Conservation (phyloP, 2,329 filamentous ascomycete species). For the Pseudopyricularia javanii region DNA sequence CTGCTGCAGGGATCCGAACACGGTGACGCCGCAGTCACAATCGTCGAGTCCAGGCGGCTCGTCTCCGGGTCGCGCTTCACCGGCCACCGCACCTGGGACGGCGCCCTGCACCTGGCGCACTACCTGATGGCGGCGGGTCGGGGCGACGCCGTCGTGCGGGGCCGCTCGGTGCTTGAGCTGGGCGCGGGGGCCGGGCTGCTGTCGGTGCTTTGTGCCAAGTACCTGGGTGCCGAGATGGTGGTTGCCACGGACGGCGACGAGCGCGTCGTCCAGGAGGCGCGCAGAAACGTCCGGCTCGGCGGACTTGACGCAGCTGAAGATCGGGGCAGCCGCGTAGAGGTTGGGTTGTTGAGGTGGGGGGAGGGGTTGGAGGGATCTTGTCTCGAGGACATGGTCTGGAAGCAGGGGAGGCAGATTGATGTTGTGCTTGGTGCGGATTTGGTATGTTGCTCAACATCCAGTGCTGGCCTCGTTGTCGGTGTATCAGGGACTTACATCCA, state of each 20-base stretch:
- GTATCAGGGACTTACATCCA: not conserved
- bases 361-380: not conserved
- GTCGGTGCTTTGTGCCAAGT: not conserved
- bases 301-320: not conserved
- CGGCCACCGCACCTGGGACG: conserved; percentile 77
- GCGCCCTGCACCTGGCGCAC: conserved; percentile 61
- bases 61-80: not conserved
- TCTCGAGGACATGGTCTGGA: not conserved
- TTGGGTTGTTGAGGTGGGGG: not conserved
- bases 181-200: conserved; percentile 77
- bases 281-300: not conserved
- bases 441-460: not conserved
- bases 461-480: not conserved
- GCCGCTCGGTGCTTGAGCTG: conserved; percentile 70
- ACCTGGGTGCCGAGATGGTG: not conserved
- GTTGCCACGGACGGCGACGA: not conserved
- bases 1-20: too few relatives aligned
- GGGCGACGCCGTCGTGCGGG: conserved; percentile 45
- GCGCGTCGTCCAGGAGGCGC: not conserved
- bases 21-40: not conserved
- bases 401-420: not conserved
- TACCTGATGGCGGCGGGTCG: conserved; percentile 56
- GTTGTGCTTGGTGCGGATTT: not conserved
- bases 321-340: not conserved
- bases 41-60: not conserved